These are phyloP conservation scores for Globisporangium emineosum DNA, from an alignment of 352 stramenopile genomes.

Conservation along the genomic window DNA sequence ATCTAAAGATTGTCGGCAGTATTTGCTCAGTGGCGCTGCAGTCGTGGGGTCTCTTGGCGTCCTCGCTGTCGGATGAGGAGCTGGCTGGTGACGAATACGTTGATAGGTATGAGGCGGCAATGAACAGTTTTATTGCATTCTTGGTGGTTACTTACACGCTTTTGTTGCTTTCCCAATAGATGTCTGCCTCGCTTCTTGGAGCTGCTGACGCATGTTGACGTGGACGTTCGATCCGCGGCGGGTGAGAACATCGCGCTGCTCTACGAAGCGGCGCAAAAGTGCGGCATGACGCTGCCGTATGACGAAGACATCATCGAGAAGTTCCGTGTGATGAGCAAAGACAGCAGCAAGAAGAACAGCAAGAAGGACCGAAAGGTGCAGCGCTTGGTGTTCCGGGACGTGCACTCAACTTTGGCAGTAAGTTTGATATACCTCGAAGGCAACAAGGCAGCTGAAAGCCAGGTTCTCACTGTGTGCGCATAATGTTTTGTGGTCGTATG, in stretches of 20 bases:
- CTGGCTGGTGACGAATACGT: constrained; percentile 50
- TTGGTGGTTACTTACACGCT: not conserved
- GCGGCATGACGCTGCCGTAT: constrained; percentile 42
- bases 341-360: constrained; percentile 88
- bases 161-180: constrained; percentile 22
- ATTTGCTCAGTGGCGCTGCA: constrained; percentile 68
- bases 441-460: not conserved
- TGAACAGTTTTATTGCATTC: not conserved
- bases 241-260: constrained; percentile 86
- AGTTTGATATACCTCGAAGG: constrained; percentile 1
- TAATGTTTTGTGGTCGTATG: constrained; percentile 10
- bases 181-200: constrained; percentile 66
- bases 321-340: constrained; percentile 80
- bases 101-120: constrained; percentile 40
- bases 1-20: constrained; percentile 54
- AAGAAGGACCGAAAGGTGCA: constrained; percentile 89
- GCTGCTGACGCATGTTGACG: constrained; percentile 73
- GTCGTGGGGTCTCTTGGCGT: constrained; percentile 73
- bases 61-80: constrained; percentile 49
- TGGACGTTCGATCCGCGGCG: constrained; percentile 75
- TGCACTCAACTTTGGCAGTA: constrained; percentile 75
- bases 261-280: constrained; percentile 63
- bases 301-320: constrained; percentile 69
- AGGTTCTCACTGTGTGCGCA: not conserved
- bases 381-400: constrained; percentile 80